A percentile compares a stretch with the other conserved stretches of the same genome.
phyloP scores from a whole-genome alignment of 257 asterid species.

The Plantago ovata region DNA sequence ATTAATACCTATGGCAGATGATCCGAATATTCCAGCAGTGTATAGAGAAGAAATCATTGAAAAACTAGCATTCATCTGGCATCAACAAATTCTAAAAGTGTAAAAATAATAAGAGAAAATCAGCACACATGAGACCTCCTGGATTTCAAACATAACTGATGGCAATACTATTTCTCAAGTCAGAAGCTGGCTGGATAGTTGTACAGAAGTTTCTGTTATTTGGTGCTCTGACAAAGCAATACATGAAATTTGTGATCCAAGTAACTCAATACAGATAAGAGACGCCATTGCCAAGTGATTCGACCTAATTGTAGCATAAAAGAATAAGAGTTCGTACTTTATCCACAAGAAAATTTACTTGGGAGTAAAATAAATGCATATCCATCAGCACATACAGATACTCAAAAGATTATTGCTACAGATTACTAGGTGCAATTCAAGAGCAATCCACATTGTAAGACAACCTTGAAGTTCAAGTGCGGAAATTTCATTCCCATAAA shows the following conservation, averaged over 20 bases:
- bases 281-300: neutral
- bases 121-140: neutral
- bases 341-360: slow-evolving; percentile 4
- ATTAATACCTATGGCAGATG: no score
- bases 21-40: no score
- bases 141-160: neutral
- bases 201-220: neutral
- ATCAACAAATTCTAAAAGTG: no score
- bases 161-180: neutral
- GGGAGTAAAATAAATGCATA: neutral
- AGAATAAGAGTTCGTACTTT: neutral
- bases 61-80: neutral
- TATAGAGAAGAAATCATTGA: neutral
- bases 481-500: neutral
- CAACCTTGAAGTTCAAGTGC: neutral
- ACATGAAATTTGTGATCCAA: neutral
- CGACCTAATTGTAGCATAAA: neutral
- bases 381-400: neutral
- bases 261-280: neutral
- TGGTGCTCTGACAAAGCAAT: neutral
- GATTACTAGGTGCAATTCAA: neutral
- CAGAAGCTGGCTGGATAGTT: neutral
- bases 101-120: neutral
- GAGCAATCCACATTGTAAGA: neutral
- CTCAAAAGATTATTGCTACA: neutral